Percentiles rank a stretch among this genome's conserved stretches.
These are phyloP conservation scores for Castanopsis chinensis DNA, from an alignment of 306 rosid species.

Conservation along the genomic window DNA sequence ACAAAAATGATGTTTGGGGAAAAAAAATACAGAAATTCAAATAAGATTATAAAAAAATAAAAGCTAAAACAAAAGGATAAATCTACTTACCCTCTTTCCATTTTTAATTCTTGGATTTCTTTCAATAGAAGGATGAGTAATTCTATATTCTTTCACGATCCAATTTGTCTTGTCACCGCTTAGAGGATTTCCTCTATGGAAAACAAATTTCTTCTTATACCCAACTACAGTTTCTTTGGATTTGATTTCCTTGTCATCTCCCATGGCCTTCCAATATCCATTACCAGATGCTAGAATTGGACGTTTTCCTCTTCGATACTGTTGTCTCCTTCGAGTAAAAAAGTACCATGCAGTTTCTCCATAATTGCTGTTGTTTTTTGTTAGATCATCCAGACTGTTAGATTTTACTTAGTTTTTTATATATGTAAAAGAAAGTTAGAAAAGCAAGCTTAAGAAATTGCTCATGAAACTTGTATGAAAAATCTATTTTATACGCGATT, in stretches of 20 bases:
- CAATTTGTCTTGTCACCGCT: slow-evolving; percentile 23
- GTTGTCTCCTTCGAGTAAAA: slow-evolving; percentile 13
- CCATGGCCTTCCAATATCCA: slow-evolving; percentile 27
- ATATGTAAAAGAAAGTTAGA: no score
- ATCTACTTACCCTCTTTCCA: slow-evolving; percentile 18
- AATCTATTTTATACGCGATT: no score
- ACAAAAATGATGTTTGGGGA: no score
- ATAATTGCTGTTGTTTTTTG: background rate
- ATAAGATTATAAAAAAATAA: background rate
- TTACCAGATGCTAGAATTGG: slow-evolving; percentile 10
- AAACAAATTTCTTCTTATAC: slow-evolving; percentile 9
- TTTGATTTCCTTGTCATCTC: background rate
- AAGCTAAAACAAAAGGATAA: no score
- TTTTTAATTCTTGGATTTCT: background rate
- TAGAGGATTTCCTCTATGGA: slow-evolving; percentile 20
- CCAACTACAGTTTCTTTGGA: background rate
- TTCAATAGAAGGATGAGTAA: background rate
- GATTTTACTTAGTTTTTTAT: no score
- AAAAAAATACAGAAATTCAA: no score
- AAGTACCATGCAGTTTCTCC: slow-evolving; percentile 25
- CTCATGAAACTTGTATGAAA: no score
- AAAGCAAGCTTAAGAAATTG: no score
- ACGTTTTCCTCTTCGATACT: slow-evolving; percentile 12
- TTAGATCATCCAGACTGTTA: no score
- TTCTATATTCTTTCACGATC: slow-evolving; percentile 27